Conservation (phyloP, 768 basidiomycete genomes). For the Rhizopogon vulgaris region DNA sequence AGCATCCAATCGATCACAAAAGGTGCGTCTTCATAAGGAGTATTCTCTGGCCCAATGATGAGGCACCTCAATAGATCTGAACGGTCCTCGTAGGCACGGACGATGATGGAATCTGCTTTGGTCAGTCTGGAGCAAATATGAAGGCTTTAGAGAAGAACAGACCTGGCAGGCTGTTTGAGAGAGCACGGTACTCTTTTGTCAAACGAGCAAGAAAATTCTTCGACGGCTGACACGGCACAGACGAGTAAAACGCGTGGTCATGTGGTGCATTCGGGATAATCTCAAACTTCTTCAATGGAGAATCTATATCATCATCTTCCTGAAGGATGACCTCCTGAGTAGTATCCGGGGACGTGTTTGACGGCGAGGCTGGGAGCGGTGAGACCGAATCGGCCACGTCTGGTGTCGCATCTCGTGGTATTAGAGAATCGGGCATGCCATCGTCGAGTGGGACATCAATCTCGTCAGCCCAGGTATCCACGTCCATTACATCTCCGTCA, state of each 20-base stretch:
- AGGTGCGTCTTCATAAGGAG: conserved; percentile 92
- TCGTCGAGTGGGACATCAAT: conserved; percentile 15
- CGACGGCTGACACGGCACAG: conserved; percentile 55
- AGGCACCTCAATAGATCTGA: conserved; percentile 80
- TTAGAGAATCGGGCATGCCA: conserved; percentile 9
- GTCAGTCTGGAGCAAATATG: not conserved
- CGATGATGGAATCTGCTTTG: conserved; percentile 70
- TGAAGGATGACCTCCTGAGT: conserved; percentile 24
- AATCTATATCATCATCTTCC: conserved; percentile 29
- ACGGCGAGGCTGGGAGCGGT: conserved; percentile 21
- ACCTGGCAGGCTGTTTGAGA: conserved; percentile 82
- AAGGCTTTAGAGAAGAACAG: conserved; percentile 12
- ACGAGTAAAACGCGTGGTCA: conserved; percentile 78
- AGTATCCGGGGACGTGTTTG: conserved; percentile 25
- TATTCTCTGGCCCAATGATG: conserved; percentile 90
- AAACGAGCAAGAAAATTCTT: conserved; percentile 74
- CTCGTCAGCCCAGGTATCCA: conserved; percentile 24
- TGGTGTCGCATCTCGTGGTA: conserved; percentile 10
- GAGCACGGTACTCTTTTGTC: conserved; percentile 74
- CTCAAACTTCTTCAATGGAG: conserved; percentile 76
- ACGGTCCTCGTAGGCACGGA: conserved; percentile 87
- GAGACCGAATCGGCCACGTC: conserved; percentile 19
- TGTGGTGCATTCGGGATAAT: conserved; percentile 66
- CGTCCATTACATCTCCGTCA: conserved; percentile 31
- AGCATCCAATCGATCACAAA: conserved; percentile 94